These are phyloP conservation scores for Ceratobasidium papillatum DNA, from an alignment of 1,284 basidiomycete species.

Conservation along the genomic window DNA sequence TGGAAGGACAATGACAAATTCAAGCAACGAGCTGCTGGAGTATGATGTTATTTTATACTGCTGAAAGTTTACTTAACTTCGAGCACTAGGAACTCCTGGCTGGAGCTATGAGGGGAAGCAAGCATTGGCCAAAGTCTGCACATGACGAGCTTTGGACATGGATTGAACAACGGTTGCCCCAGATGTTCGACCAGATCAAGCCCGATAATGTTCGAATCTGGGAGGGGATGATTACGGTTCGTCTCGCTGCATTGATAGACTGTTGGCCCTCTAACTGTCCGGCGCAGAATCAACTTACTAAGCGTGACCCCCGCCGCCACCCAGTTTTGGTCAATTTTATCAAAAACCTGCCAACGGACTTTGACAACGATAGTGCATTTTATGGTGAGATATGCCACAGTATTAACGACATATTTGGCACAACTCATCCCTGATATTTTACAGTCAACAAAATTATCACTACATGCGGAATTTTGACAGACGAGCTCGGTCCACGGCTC, in stretches of 20 bases:
- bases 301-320: slow-evolving; percentile 88
- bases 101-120: slow-evolving; percentile 68
- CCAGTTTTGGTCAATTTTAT: slow-evolving; percentile 83
- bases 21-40: slow-evolving; percentile 90
- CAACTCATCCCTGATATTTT: background rate
- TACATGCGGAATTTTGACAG: slow-evolving; percentile 67
- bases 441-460: slow-evolving; percentile 75
- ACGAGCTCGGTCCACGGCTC: slow-evolving; percentile 69
- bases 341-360: slow-evolving; percentile 77
- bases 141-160: slow-evolving; percentile 80
- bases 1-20: slow-evolving; percentile 81
- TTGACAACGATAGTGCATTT: slow-evolving; percentile 80
- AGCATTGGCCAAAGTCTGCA: slow-evolving; percentile 83
- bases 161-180: slow-evolving; percentile 74
- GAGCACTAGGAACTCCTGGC: background rate
- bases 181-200: slow-evolving; percentile 80
- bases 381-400: slow-evolving; percentile 61
- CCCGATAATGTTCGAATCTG: slow-evolving; percentile 84
- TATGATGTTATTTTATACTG: slow-evolving; percentile 75
- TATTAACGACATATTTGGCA: slow-evolving; percentile 12
- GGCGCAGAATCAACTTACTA: slow-evolving; percentile 68
- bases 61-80: background rate
- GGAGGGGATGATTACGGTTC: slow-evolving; percentile 71
- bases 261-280: slow-evolving; percentile 9
- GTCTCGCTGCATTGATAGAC: slow-evolving; percentile 44